Conservation (phyloP, 1,139 yeast genomes). For the Arxiozyma slooffiae region DNA sequence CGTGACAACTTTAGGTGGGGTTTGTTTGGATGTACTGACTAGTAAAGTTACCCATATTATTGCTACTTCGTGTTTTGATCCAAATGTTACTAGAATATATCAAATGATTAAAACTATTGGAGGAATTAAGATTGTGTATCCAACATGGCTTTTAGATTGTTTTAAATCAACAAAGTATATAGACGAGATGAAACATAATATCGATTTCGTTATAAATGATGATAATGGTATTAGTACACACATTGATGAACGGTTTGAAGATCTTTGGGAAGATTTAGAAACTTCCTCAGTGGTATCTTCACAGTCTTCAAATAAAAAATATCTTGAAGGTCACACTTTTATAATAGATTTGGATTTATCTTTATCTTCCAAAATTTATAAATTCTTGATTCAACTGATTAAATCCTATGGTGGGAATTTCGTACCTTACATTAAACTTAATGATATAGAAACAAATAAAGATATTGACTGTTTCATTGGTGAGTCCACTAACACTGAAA, state of each 20-base stretch:
- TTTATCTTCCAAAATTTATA: conserved; percentile 27
- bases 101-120: conserved; percentile 26
- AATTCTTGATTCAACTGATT: conserved; percentile 31
- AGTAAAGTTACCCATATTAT: conserved; percentile 71
- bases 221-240: conserved; percentile 5
- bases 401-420: conserved; percentile 35
- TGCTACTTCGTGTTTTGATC: conserved; percentile 42
- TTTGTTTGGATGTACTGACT: conserved; percentile 60
- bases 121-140: conserved; percentile 54
- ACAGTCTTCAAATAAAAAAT: neutral
- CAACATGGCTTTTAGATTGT: conserved; percentile 71
- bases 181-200: conserved; percentile 45
- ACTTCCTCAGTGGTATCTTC: neutral
- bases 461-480: conserved; percentile 57
- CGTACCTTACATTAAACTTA: conserved; percentile 24
- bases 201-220: conserved; percentile 17
- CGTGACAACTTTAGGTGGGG: conserved; percentile 66
- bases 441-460: conserved; percentile 12
- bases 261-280: conserved; percentile 20
- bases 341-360: conserved; percentile 28
- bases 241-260: conserved; percentile 14
- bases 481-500: conserved; percentile 48
- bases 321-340: conserved; percentile 15
- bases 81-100: conserved; percentile 33
- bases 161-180: conserved; percentile 43